Conservation (phyloP, 108 stramenopile species). For the Heterococcus sp. region DNA sequence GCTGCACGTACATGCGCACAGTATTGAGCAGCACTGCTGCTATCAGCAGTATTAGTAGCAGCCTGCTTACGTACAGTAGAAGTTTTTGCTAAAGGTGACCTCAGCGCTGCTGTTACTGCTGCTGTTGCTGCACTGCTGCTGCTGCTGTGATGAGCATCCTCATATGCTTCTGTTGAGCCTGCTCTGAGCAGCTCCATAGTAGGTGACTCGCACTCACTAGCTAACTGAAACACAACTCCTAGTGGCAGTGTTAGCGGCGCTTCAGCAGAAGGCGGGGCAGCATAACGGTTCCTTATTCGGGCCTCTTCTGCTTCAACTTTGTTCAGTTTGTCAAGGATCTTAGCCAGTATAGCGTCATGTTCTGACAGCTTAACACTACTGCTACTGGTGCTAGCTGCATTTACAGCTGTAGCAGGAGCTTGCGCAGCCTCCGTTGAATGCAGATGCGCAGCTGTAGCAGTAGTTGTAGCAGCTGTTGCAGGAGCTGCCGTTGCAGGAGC, state of each 20-base stretch:
- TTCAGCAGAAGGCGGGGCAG: neutral
- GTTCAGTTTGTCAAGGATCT: neutral
- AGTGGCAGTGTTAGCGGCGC: neutral
- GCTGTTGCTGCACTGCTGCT: no score
- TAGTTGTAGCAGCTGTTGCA: neutral
- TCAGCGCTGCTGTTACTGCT: no score
- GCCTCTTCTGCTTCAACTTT: neutral
- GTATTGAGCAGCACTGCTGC: no score
- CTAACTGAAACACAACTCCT: neutral
- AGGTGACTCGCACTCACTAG: neutral
- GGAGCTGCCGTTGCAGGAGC: neutral
- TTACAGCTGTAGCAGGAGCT: neutral
- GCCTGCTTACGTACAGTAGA: no score
- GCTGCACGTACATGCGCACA: neutral
- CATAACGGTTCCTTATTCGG: neutral
- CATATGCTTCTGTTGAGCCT: neutral
- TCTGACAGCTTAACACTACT: no score
- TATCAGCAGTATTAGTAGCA: no score
- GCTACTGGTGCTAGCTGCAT: neutral
- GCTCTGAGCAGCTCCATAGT: neutral
- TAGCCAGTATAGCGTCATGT: neutral
- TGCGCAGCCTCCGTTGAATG: no score
- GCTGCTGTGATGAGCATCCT: no score
- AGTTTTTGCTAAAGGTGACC: no score
- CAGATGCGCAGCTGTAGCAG: neutral